Base-by-base conservation (phyloP, 148 eudicot genomes). In the Nepenthes gracilis region DNA sequence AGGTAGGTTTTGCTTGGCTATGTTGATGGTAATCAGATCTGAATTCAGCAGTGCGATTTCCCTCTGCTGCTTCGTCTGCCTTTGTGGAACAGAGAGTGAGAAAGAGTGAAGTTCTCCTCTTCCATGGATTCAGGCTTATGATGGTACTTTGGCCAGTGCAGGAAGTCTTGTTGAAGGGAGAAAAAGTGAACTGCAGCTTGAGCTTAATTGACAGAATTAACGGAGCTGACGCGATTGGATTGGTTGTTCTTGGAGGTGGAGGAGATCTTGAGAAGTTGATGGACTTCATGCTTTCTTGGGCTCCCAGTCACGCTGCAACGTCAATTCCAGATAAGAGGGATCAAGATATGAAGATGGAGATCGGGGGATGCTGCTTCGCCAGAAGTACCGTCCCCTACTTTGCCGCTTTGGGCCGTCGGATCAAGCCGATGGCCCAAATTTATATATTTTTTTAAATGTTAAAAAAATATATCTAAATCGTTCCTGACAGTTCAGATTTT, bases 51-150 rank as follows among this genome's bases (percentile, higher is more conserved):
- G 73, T 52, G 58, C 69, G 61, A 52, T 64, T 55, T 40, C 61
- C 72, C 60, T 76, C 83, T 35, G 54, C 65, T 13, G 74, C 58
- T 52, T 63, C 77, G 70, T 77, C 58, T 23, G 80, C 79, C 50
- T 72, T 84, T 49, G 73, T 68, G 57, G 85, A 81, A 70, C 90
- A 87, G 49, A 54, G 75, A 36, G 81, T 50, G 61, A 75, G 58
- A 45, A 70, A 55, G 32, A 36, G 47, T 45, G 75, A n/a, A 62
- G 35, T 56, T 33, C 43, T 60, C 8, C 45, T 40, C 45, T 40
- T 40, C 8, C 45, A 4, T 40, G 45, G 45, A 8, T 40, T 40
- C 8, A 40, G 45, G 0, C 4, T 40, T 40, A 40, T 49, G 37
- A 57, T 40, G 45, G 45, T 8, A 40, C 45, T 40, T 40, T 8